Percentiles rank a stretch among this genome's conserved stretches.
phyloP scores from a whole-genome alignment of 208 protist genomes.

The Vickermania ingenoplastis region DNA sequence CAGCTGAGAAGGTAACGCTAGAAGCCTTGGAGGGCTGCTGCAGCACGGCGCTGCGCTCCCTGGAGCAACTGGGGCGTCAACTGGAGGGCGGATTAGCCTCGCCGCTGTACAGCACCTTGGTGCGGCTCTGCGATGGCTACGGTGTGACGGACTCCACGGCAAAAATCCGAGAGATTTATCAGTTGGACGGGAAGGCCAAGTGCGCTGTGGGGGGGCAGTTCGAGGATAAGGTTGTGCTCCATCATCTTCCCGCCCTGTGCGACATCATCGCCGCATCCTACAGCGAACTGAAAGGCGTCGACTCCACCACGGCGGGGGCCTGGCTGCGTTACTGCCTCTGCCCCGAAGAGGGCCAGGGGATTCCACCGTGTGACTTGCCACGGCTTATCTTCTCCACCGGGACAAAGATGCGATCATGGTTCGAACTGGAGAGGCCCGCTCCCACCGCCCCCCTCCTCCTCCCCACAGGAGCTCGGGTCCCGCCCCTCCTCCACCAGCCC shows the following conservation, averaged over 20 bases:
- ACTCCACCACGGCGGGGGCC: neutral
- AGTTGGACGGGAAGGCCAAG: neutral
- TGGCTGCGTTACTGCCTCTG: neutral
- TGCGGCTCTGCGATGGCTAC: neutral
- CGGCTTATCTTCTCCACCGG: neutral
- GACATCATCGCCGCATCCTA: neutral
- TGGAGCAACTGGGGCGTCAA: too few species aligned
- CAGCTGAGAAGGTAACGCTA: too few species aligned
- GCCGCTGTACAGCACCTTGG: too few species aligned
- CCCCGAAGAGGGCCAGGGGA: neutral
- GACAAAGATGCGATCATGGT: neutral
- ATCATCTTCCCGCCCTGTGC: neutral
- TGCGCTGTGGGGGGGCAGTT: neutral
- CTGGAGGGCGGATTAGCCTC: too few species aligned
- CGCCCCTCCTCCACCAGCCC: too few species aligned
- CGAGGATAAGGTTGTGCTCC: neutral
- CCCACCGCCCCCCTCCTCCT: neutral
- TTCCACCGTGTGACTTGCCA: neutral
- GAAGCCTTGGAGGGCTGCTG: too few species aligned
- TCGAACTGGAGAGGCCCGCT: neutral
- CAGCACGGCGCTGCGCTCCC: too few species aligned
- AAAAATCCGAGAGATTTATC: neutral
- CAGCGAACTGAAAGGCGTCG: neutral
- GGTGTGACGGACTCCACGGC: neutral
- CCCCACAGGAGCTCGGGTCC: too few species aligned